phyloP scores from a whole-genome alignment of 148 eudicot genomes.

The Pharnaceum exiguum region DNA sequence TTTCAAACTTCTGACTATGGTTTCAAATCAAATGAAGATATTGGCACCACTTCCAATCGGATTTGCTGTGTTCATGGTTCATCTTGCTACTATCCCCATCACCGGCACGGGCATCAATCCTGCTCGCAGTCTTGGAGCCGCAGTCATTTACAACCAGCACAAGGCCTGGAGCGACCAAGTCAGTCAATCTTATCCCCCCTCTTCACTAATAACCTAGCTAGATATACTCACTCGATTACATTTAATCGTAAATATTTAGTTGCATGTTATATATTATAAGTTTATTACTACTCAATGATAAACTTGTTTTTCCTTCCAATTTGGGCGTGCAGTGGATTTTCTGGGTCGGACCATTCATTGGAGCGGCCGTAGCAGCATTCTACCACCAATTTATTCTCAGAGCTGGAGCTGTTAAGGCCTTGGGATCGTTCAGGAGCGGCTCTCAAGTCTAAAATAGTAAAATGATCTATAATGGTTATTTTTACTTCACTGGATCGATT shows the following conservation, averaged over 20 bases:
- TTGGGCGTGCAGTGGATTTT: too few relatives aligned
- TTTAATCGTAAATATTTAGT: too few relatives aligned
- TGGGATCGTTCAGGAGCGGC: constrained; percentile 47
- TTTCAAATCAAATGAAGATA: not conserved
- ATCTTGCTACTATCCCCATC: not conserved
- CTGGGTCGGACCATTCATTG: constrained; percentile 57
- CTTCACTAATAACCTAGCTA: too few relatives aligned
- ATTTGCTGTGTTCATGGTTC: constrained; percentile 8
- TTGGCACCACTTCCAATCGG: constrained; percentile 4
- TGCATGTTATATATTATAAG: too few relatives aligned
- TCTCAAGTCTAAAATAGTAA: too few relatives aligned
- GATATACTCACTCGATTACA: too few relatives aligned
- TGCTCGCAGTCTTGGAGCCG: constrained; percentile 4
- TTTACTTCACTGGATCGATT: too few relatives aligned
- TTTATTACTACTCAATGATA: too few relatives aligned
- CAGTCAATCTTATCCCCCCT: too few relatives aligned
- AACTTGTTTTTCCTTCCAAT: too few relatives aligned
- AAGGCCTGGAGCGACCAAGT: constrained; percentile 7
- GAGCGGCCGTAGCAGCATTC: constrained; percentile 58
- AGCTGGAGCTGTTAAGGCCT: constrained; percentile 40
- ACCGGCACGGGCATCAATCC: constrained; percentile 6
- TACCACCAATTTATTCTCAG: constrained; percentile 45
- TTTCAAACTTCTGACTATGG: too few relatives aligned
- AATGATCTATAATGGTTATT: too few relatives aligned
- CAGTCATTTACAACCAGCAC: not conserved